Evolutionary conservation across 2,329 filamentous ascomycete genomes (phyloP).

Genomic region (Rutstroemia sp.): DNA sequence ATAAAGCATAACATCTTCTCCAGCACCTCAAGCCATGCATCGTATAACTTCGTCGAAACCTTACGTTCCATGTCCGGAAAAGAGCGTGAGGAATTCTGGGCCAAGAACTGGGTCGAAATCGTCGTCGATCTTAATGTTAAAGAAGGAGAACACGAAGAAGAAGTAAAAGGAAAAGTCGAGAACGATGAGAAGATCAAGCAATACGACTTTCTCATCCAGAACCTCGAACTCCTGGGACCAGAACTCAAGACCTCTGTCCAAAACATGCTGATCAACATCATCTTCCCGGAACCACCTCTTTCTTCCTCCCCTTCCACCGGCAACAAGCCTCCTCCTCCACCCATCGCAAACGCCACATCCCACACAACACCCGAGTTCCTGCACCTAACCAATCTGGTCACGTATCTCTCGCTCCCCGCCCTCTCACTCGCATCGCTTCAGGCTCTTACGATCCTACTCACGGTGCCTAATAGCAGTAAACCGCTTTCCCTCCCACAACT

Average conservation of each 20-base stretch:
- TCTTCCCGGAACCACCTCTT: conserved; percentile 5
- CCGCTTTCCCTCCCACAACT: conserved; percentile 13
- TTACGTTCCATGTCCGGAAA: background rate
- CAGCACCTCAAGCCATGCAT: background rate
- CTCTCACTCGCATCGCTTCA: background rate
- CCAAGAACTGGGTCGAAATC: conserved; percentile 16
- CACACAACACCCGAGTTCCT: too few relatives aligned
- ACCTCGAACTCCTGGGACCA: conserved; percentile 12
- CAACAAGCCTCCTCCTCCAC: too few relatives aligned
- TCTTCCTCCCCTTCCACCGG: too few relatives aligned
- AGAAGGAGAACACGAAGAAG: background rate
- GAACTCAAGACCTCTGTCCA: conserved; percentile 10
- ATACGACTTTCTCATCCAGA: conserved; percentile 8
- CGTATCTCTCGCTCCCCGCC: too few relatives aligned
- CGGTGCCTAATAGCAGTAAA: conserved; percentile 1
- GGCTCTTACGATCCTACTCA: background rate
- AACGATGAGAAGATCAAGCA: background rate
- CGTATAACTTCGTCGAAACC: background rate
- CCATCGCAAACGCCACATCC: too few relatives aligned
- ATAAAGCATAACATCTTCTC: background rate
- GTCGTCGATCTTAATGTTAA: conserved; percentile 8
- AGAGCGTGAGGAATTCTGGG: conserved; percentile 13
- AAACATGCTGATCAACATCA: conserved; percentile 14
- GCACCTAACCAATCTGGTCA: too few relatives aligned
- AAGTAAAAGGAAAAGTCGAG: background rate